Evolutionary conservation across 495 filamentous ascomycete genomes (phyloP).

Genomic region (Ramalina intermedia): DNA sequence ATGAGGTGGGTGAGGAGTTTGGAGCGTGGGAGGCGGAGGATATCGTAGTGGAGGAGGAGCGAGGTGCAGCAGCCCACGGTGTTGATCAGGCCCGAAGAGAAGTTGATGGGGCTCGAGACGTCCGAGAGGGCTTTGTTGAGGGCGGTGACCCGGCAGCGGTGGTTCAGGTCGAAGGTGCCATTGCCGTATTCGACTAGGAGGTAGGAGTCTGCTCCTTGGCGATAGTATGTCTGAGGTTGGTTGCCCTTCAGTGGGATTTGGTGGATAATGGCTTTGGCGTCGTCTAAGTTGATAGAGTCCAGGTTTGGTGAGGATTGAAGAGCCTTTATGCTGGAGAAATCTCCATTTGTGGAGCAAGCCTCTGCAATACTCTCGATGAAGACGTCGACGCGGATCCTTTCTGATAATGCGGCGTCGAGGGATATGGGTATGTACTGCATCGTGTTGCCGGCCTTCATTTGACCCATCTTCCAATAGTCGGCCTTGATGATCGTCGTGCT

Average conservation of each 20-base stretch:
- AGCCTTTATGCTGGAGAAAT: conserved; percentile 16
- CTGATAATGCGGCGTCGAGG: conserved; percentile 29
- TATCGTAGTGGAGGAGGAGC: conserved; percentile 35
- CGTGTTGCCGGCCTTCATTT: conserved; percentile 44
- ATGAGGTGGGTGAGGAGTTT: conserved; percentile 21
- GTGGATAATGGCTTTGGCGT: conserved; percentile 25
- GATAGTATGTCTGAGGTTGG: conserved; percentile 30
- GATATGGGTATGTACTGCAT: conserved; percentile 31
- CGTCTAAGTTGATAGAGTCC: background rate
- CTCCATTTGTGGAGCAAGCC: conserved; percentile 5
- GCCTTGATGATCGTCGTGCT: conserved; percentile 38
- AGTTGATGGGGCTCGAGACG: conserved; percentile 17
- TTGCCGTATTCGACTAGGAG: conserved; percentile 40
- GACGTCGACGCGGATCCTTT: conserved; percentile 20
- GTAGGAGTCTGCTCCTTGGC: conserved; percentile 41
- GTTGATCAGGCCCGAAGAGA: conserved; percentile 27
- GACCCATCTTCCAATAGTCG: conserved; percentile 45
- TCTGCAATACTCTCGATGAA: conserved; percentile 25
- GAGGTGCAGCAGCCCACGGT: conserved; percentile 36
- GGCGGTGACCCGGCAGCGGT: conserved; percentile 34
- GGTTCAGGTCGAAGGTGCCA: conserved; percentile 34
- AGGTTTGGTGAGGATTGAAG: conserved; percentile 13
- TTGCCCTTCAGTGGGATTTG: conserved; percentile 24
- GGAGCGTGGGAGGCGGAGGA: conserved; percentile 22
- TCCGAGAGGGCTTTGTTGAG: conserved; percentile 28